Base-by-base conservation (phyloP, 805 yeast species). In the Saccharomycopsis babjevae region DNA sequence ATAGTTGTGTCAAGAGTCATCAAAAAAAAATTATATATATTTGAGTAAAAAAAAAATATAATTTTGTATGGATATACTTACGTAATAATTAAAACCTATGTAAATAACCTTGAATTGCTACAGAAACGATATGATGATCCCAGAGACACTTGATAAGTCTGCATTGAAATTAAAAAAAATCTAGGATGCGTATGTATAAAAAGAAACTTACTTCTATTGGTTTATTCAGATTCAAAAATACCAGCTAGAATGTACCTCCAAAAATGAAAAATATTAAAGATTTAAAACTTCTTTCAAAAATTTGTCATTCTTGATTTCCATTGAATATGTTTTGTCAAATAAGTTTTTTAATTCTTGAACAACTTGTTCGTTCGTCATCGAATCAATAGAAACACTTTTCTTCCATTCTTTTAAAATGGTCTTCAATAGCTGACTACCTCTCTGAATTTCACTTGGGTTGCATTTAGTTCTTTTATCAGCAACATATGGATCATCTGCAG, bases 391-490 rank as follows among this genome's bases (percentile, higher is more conserved):
- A 18, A 68, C 65, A 1, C 54, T 78, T 46, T 83, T 78, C 59
- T 76, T 81, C 92, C 92, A 86, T 56, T 75, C 69, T 61, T 77
- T 79, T 58, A 86, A 72, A 1, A 85, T 68, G 11, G 64, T 66
- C 64, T 80, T 83, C 67, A 86, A 74, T 11, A 73, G 68, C 8
- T 72, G 76, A 57, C 81, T 77, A 1, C 89, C 88, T 8, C 69
- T 68, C 11, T 74, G 66, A 28, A 83, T 74, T 62, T 85, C 88
- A 1, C 74, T 78, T 13, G 73, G 72, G 0, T 76, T 67, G 63
- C 84, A 78, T 61, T 81, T 81, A 1, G 80, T 72, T 64, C 75
- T 77, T 67, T 86, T 84, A 57, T 74, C 71, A 43, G 76, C 77
- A 28, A 77, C 76, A 54, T 74, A 73, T 1, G 74, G 73, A 59